A percentile compares a stretch with the other conserved stretches of the same genome.
Evolutionary conservation across 2,329 filamentous ascomycete species (phyloP).

Genomic region (Aspergillus sp.): DNA sequence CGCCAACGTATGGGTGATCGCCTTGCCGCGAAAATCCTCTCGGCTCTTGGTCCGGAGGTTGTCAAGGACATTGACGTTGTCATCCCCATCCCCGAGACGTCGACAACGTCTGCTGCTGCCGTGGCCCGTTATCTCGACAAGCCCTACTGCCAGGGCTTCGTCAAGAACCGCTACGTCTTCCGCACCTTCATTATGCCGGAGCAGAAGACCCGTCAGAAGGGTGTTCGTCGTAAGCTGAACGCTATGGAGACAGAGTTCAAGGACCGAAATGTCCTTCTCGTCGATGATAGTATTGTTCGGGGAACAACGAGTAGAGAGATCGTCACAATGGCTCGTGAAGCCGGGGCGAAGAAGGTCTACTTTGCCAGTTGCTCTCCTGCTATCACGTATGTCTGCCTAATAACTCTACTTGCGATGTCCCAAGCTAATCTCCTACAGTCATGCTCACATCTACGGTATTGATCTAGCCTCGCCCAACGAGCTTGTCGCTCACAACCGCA

Average conservation of each 20-base stretch:
- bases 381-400: constrained; percentile 59
- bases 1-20: constrained; percentile 85
- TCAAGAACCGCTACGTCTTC: constrained; percentile 90
- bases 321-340: constrained; percentile 81
- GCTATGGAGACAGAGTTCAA: constrained; percentile 85
- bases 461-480: constrained; percentile 73
- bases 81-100: constrained; percentile 83
- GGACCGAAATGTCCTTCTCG: constrained; percentile 76
- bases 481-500: constrained; percentile 71
- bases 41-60: constrained; percentile 68
- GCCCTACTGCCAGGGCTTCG: constrained; percentile 78
- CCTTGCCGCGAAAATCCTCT: constrained; percentile 73
- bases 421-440: constrained; percentile 38
- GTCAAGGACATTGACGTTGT: constrained; percentile 78
- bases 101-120: constrained; percentile 76
- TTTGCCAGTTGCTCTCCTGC: constrained; percentile 82
- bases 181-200: constrained; percentile 87
- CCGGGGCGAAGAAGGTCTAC: constrained; percentile 79
- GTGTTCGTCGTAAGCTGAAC: constrained; percentile 86
- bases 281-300: constrained; percentile 89
- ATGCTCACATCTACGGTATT: constrained; percentile 86
- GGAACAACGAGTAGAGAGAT: constrained; percentile 82
- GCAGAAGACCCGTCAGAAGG: constrained; percentile 79
- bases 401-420: neutral
- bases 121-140: constrained; percentile 77